phyloP scores from a whole-genome alignment of 495 filamentous ascomycete genomes.

The Penicillium malachiteum region DNA sequence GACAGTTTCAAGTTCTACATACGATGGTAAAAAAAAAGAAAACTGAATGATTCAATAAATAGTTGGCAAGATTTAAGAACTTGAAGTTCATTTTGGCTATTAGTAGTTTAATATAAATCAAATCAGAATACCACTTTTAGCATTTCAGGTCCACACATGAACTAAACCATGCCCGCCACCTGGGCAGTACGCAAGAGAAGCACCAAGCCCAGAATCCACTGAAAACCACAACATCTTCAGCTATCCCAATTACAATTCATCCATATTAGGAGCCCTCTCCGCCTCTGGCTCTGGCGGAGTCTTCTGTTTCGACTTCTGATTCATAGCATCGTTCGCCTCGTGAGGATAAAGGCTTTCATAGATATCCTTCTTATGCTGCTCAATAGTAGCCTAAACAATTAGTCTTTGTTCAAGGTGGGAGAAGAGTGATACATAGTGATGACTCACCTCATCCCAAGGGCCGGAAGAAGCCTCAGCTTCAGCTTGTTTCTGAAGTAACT shows the following conservation, averaged over 20 bases:
- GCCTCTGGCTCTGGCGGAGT: conserved; percentile 2
- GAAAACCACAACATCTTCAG: not conserved
- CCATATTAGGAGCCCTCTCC: conserved; percentile 15
- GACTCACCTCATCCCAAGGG: not conserved
- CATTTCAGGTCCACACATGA: no score
- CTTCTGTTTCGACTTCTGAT: not conserved
- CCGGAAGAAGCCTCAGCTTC: conserved; percentile 2
- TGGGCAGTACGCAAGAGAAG: no score
- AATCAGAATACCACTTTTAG: no score
- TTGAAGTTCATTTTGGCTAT: no score
- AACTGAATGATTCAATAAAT: no score
- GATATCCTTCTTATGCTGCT: conserved; percentile 15
- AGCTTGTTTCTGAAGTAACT: conserved; percentile 4
- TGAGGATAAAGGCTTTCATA: conserved; percentile 15
- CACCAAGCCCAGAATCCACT: not conserved
- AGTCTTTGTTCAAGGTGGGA: not conserved
- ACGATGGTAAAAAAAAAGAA: no score
- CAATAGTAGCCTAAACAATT: conserved; percentile 13
- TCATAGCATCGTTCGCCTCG: not conserved
- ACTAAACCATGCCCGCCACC: no score
- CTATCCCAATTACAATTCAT: conserved; percentile 15
- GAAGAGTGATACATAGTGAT: not conserved
- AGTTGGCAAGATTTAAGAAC: no score
- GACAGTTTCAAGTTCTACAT: no score
- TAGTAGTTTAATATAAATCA: no score